Percentiles rank a stretch among this genome's conserved stretches.
Evolutionary conservation across 2,329 filamentous ascomycete species (phyloP).

Genomic region (Pochonia chlamydosporia): DNA sequence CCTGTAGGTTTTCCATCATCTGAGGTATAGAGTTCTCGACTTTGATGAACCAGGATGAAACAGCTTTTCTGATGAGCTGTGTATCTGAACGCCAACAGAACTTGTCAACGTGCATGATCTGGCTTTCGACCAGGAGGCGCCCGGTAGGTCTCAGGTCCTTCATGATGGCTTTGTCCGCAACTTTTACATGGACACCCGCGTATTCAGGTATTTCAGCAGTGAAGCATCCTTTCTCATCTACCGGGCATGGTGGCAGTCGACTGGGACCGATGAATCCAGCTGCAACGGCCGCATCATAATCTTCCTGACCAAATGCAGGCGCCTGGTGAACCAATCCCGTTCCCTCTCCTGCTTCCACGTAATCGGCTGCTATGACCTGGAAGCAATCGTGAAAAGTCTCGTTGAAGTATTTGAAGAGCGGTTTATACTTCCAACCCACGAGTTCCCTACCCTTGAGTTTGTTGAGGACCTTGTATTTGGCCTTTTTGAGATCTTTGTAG

Average conservation of each 20-base stretch:
- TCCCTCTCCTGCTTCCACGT: slow-evolving; percentile 68
- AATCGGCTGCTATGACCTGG: slow-evolving; percentile 60
- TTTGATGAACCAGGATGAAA: slow-evolving; percentile 23
- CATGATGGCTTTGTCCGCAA: slow-evolving; percentile 20
- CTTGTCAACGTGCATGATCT: slow-evolving; percentile 17
- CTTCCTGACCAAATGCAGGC: slow-evolving; percentile 71
- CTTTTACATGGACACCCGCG: slow-evolving; percentile 19
- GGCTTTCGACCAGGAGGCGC: slow-evolving; percentile 16
- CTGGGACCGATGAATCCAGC: slow-evolving; percentile 58
- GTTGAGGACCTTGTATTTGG: slow-evolving; percentile 64
- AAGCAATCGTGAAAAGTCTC: slow-evolving; percentile 66
- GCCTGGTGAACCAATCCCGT: slow-evolving; percentile 71
- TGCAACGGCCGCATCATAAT: slow-evolving; percentile 63
- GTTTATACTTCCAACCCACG: slow-evolving; percentile 67
- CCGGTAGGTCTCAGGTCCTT: slow-evolving; percentile 17
- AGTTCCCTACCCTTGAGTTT: slow-evolving; percentile 63
- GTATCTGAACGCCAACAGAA: slow-evolving; percentile 22
- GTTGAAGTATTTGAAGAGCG: slow-evolving; percentile 66
- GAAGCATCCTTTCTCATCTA: slow-evolving; percentile 45
- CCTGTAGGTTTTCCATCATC: slow-evolving; percentile 18
- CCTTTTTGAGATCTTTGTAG: slow-evolving; percentile 73
- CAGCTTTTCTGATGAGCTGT: slow-evolving; percentile 19
- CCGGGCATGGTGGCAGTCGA: slow-evolving; percentile 62
- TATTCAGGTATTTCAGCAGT: slow-evolving; percentile 19
- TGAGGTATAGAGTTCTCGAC: slow-evolving; percentile 15